Base-by-base conservation (phyloP, 2,329 filamentous ascomycete species). In the Botrytis galanthina region DNA sequence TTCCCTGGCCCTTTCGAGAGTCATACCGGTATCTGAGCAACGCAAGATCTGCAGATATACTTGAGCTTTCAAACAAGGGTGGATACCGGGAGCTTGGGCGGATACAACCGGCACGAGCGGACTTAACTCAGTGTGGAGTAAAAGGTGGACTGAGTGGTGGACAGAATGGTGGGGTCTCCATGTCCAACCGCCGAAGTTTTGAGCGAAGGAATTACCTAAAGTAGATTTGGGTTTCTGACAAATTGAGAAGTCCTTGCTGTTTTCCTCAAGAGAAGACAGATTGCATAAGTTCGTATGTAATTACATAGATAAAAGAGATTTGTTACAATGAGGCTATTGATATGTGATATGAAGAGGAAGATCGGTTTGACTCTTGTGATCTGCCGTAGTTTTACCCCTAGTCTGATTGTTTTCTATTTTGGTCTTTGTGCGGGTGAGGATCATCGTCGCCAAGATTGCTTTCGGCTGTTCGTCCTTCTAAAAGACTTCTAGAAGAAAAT, bases 91-190 rank as follows among this genome's bases (percentile, higher is more conserved):
- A 54, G 32, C 35, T 54, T 68, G 46, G 64, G 64, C 64, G 64
- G 64, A 68, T 68, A 54, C 2, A 18, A 39, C 46, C 64, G 64
- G 64, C 35, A 54, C 46, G 64, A 54, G 64, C 64, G 64, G 64
- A 68, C 22, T 18, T 67, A 54, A 51, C 44, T 16, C n/a, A 3
- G 26, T 71, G 29, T 66, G 70, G 60, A 51, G 59, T 63, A 54
- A 20, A 22, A 7, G 6, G 37, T n/a, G 51, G n/a, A 59, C 20
- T 44, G 26, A 39, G 57, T 32, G 51, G 51, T 69, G 66, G 35
- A 57, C 46, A 8, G 48, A 39, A n/a, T 39, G 46, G 70, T 64
- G 60, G 70, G 42, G 70, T 71, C 64, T 68, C 64, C 64, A 67
- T 48, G 16, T 70, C 37, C 44, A 64, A 57, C 64, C 60, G 60